Conservation (phyloP, 1,284 basidiomycete species). For the Mycena sp. region DNA sequence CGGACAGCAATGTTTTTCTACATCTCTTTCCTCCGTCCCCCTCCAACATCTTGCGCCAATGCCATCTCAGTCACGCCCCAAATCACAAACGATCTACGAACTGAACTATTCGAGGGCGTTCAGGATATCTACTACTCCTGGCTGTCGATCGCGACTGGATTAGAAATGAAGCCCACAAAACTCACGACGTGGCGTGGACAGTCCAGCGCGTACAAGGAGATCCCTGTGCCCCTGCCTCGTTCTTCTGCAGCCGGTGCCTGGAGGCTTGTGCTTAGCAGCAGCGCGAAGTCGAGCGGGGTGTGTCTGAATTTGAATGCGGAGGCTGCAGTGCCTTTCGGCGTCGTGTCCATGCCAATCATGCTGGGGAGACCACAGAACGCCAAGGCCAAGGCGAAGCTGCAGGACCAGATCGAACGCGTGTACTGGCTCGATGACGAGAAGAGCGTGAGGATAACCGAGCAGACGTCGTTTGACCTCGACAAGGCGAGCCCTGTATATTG, state of each 20-base stretch:
- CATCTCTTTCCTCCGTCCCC: constrained; percentile 81
- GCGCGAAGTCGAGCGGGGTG: constrained; percentile 40
- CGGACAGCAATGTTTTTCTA: constrained; percentile 73
- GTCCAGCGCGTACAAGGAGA: constrained; percentile 75
- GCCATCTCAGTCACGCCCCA: constrained; percentile 72
- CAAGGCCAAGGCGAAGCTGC: constrained; percentile 56
- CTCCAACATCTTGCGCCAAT: constrained; percentile 56
- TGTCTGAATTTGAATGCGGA: constrained; percentile 45
- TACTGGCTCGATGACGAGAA: constrained; percentile 52
- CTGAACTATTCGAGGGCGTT: constrained; percentile 59
- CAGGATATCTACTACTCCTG: constrained; percentile 69
- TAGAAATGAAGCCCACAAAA: constrained; percentile 58
- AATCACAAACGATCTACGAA: constrained; percentile 83
- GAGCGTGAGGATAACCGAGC: constrained; percentile 70
- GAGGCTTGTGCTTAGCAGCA: constrained; percentile 66
- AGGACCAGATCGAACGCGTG: constrained; percentile 74
- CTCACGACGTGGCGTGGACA: constrained; percentile 74
- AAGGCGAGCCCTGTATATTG: constrained; percentile 67
- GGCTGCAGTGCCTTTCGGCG: constrained; percentile 60
- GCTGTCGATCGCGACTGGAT: constrained; percentile 40
- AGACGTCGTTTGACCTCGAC: constrained; percentile 89
- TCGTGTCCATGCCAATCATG: constrained; percentile 72
- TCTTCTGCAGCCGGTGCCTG: constrained; percentile 63
- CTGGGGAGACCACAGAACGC: constrained; percentile 46
- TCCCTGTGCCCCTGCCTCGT: constrained; percentile 70